Base-by-base conservation (phyloP, 371 early-diverging fungal species). In the Mucor velutinosus region DNA sequence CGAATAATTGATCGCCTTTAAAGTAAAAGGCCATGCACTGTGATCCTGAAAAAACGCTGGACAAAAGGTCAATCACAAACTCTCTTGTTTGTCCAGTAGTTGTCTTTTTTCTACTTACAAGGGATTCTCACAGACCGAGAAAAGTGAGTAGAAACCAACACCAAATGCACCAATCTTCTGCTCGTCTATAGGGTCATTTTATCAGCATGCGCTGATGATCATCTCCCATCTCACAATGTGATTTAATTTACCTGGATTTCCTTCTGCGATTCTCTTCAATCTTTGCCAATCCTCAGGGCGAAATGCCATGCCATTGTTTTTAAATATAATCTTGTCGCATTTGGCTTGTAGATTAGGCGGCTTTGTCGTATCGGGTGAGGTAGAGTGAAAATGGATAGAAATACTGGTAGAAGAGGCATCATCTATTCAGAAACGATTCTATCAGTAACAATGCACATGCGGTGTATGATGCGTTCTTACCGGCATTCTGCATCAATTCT, bases 1-100 rank as follows among this genome's bases (percentile, higher is more conserved):
- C 93, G 72, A 89, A 94, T 14, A 96, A 79, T 72, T 92, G 92
- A 77, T 96, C 96, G 3, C 93, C 94, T 69, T 89, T 91, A 85
- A 95, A 96, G 72, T 93, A 92, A 71, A 96, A 96, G 4, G 91
- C 94, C 93, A 96, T 93, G 70, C 93, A 92, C 58, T 92, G 85
- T 51, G 86, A 72, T 17, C 90, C 91, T 1, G 92, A 91, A 57
- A 83, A 80, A 7, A 89, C 90, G 58, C 88, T 88, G 65, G 8
- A 10, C 37, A 35, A 35, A 33, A n/a, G 0, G 49, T 29, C 30
- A 45, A 25, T 62, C 15, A 35, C 37, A 7, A 33, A 8, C 8
- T 4, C 33, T 33, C 8, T 33, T 33, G 33, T 8, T 33, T 4
- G 8, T 8, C 7, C 8, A 33, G 30, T 30, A 30, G 30, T 30